Evolutionary conservation across 352 stramenopile species (phyloP), one percentile per base, ranked within the genome.

Genomic region (Pythium phragmitis): DNA sequence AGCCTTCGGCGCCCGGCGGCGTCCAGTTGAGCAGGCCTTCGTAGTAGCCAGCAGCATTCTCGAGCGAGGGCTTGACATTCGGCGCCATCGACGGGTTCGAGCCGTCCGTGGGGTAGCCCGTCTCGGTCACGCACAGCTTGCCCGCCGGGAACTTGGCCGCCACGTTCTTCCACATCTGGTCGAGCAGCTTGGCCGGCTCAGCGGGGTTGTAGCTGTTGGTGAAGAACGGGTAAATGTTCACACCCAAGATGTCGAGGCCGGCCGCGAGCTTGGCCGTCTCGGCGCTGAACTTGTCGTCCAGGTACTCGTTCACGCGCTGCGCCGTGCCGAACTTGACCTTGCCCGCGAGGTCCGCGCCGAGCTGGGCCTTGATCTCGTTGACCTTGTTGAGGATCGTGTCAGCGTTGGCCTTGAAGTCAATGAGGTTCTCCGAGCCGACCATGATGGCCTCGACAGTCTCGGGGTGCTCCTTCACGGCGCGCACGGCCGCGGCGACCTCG

Each of bases 321-420:
- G 73, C 73, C 4, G 77, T 87, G 33, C 79, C 79, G 47, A 79
- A 76, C 55, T 82, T 81, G 58, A 85, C 76, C 21, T 69, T 69
- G 33, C 17, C 57, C 47, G 16, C 63, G 50, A n/a, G 73, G 67
- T 36, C 65, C 60, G 8, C 39, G 39, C 2, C 60, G 62, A n/a
- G 69, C 39, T 2, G 5, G n/a, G 16, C 7, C 60, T 75, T 72
- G 64, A 75, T 67, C 47, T 68, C 46, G 50, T 70, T 68, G 14
- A 73, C 68, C 41, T 63, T 66, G 45, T 54, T 57, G 37, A 77
- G 30, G 46, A 77, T 77, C 26, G 53, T 47, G 14, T 28, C 45
- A 36, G 21, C 57, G 28, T 13, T 33, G 5, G 43, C n/a, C 9
- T 34, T 21, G 19, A 52, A 47, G 41, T 65, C 60, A 17, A 74